These are phyloP conservation scores for Nakazawaea peltata DNA, from an alignment of 805 yeast species.

Conservation along the genomic window DNA sequence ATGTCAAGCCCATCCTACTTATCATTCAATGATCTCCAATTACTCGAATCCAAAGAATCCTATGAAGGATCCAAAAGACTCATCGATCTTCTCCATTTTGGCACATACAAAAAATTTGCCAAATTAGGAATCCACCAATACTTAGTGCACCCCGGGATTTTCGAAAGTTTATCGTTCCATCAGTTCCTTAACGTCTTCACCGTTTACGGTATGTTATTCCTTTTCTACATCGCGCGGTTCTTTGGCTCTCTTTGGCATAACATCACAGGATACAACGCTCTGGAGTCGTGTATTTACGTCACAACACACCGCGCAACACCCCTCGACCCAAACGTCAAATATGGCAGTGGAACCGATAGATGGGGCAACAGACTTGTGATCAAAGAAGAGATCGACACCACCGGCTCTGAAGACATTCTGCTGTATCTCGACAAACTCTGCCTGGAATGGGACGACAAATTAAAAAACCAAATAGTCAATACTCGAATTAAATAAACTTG, in stretches of 20 bases:
- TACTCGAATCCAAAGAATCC: conserved; percentile 53
- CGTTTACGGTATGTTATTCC: conserved; percentile 74
- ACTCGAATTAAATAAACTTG: too few relatives aligned
- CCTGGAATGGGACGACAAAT: conserved; percentile 64
- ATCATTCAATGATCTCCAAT: conserved; percentile 67
- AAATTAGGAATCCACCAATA: conserved; percentile 57
- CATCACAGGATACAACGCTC: conserved; percentile 82
- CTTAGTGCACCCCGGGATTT: conserved; percentile 90
- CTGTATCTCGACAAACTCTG: conserved; percentile 50
- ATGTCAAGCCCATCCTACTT: conserved; percentile 73
- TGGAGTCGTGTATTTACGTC: conserved; percentile 76
- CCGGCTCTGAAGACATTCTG: conserved; percentile 64
- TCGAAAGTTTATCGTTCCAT: conserved; percentile 74
- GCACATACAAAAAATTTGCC: conserved; percentile 47
- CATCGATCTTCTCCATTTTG: conserved; percentile 76
- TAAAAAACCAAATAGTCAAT: conserved; percentile 65
- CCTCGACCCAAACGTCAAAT: conserved; percentile 42
- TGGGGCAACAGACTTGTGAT: conserved; percentile 61
- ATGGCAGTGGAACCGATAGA: conserved; percentile 65
- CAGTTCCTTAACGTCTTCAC: conserved; percentile 71
- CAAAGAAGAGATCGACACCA: conserved; percentile 44
- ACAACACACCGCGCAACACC: conserved; percentile 44
- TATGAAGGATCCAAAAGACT: conserved; percentile 91
- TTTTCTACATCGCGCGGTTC: conserved; percentile 77
- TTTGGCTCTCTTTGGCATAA: conserved; percentile 87